Conservation (phyloP, 257 asterid genomes). For the Plantago elongata region DNA sequence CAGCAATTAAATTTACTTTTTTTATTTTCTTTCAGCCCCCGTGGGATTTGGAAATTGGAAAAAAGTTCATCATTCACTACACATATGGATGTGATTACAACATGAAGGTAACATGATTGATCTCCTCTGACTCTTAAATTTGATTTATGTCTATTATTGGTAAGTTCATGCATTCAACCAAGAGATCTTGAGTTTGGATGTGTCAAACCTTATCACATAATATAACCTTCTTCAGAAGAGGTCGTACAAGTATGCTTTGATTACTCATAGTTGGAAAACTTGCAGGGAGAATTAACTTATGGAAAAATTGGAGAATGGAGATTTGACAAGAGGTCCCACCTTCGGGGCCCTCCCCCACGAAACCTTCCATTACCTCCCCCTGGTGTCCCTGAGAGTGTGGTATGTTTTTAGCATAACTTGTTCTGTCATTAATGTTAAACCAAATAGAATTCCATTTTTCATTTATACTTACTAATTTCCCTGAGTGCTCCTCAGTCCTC, state of each 20-base stretch:
- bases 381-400: slow-evolving; percentile 98
- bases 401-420: slow-evolving; percentile 30
- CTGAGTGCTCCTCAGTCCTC: no score
- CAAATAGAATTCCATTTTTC: no score
- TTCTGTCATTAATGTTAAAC: no score
- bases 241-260: background rate
- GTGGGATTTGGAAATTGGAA: slow-evolving; percentile 74
- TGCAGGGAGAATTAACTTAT: slow-evolving; percentile 82
- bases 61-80: slow-evolving; percentile 77
- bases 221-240: background rate
- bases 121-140: background rate
- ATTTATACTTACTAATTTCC: no score
- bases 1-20: slow-evolving; percentile 4
- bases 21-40: slow-evolving; percentile 63
- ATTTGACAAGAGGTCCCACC: slow-evolving; percentile 90
- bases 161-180: slow-evolving; percentile 5
- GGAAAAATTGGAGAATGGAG: slow-evolving; percentile 97
- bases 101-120: slow-evolving; percentile 61
- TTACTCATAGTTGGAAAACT: slow-evolving; percentile 18
- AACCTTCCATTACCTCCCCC: slow-evolving; percentile 88
- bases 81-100: slow-evolving; percentile 95
- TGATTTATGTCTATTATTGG: background rate
- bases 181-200: slow-evolving; percentile 1
- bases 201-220: background rate
- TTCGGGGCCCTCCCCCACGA: slow-evolving; percentile 71